Conservation (phyloP, 345 rosid genomes). For the Syzygium grande region DNA sequence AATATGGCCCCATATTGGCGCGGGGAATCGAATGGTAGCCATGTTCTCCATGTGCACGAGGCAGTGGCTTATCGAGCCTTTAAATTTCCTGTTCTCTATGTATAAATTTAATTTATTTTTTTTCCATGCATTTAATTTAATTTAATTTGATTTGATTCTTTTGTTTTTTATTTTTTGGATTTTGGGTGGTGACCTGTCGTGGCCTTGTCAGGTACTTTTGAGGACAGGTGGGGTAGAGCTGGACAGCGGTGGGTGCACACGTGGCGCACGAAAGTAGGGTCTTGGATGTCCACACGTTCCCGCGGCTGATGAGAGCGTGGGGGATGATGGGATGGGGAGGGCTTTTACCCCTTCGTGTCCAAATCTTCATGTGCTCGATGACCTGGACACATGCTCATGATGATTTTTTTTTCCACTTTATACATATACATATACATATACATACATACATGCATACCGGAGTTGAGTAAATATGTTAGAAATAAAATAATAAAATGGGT, state of each 20-base stretch:
- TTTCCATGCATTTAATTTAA: background rate
- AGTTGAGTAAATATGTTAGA: background rate
- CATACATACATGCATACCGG: background rate
- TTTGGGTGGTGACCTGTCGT: background rate
- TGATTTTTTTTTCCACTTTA: background rate
- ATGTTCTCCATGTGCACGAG: slow-evolving; percentile 17
- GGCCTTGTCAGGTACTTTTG: background rate
- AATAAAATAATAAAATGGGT: background rate
- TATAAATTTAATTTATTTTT: background rate
- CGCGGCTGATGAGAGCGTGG: background rate
- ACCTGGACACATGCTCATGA: slow-evolving; percentile 15
- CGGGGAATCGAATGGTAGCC: slow-evolving; percentile 1
- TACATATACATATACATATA: background rate
- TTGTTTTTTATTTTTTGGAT: background rate
- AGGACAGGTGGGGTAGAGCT: slow-evolving; percentile 1
- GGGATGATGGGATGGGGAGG: background rate
- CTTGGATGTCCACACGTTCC: background rate
- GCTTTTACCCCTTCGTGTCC: background rate
- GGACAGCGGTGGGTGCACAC: slow-evolving; percentile 4
- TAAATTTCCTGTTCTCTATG: background rate
- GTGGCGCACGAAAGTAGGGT: slow-evolving; percentile 1
- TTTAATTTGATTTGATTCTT: background rate
- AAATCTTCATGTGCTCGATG: slow-evolving; percentile 5
- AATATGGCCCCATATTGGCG: slow-evolving; percentile 8
- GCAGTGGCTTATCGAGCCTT: background rate